These are phyloP conservation scores for Penicillium italicum DNA, from an alignment of 2,329 filamentous ascomycete genomes.

Conservation along the genomic window DNA sequence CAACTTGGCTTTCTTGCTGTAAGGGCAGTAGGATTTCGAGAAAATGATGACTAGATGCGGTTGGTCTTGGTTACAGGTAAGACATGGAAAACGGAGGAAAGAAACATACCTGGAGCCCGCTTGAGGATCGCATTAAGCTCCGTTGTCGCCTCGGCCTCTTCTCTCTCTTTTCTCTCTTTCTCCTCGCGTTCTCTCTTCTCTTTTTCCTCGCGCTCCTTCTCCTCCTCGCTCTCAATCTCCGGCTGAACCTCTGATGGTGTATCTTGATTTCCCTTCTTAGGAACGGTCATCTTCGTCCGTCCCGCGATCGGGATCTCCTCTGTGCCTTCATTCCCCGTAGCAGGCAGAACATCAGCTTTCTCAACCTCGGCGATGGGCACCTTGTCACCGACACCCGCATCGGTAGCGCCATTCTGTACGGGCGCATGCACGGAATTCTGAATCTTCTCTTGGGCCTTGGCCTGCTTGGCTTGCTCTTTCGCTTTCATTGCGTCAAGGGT, in stretches of 20 bases:
- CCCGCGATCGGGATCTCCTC: conserved; percentile 53
- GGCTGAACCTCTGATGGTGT: conserved; percentile 18
- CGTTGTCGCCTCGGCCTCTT: conserved; percentile 51
- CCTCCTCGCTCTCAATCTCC: conserved; percentile 5
- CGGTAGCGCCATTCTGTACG: conserved; percentile 19
- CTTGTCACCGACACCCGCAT: conserved; percentile 44
- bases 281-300: conserved; percentile 49
- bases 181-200: conserved; percentile 49
- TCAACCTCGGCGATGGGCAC: conserved; percentile 58
- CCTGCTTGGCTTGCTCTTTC: conserved; percentile 39
- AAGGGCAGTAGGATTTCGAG: conserved; percentile 89
- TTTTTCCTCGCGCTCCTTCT: conserved; percentile 49
- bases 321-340: conserved; percentile 41
- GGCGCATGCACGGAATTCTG: conserved; percentile 31
- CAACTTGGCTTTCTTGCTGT: conserved; percentile 78
- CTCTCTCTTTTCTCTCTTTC: conserved; percentile 1
- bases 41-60: conserved; percentile 75
- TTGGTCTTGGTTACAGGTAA: conserved; percentile 1
- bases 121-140: conserved; percentile 78
- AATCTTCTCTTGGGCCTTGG: conserved; percentile 55
- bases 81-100: neutral
- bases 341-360: conserved; percentile 32
- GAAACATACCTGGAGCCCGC: conserved; percentile 69
- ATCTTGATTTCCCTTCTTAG: conserved; percentile 34
- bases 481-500: conserved; percentile 55